phyloP scores from a whole-genome alignment of 768 basidiomycete species.

The Chlorophyllum brunneum region DNA sequence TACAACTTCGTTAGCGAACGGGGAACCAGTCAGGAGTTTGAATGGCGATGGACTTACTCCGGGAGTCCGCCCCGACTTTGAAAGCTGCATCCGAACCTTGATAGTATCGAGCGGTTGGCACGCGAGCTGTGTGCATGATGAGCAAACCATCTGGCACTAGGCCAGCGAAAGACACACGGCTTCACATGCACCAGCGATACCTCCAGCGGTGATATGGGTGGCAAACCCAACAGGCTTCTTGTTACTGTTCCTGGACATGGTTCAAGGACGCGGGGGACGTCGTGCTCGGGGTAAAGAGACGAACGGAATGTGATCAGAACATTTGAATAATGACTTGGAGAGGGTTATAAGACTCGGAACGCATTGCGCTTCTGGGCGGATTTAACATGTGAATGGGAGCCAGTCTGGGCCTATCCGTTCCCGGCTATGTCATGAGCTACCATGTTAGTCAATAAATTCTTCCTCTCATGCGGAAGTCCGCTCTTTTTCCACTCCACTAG shows the following conservation, averaged over 20 bases:
- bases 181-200: slow-evolving; percentile 90
- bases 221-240: slow-evolving; percentile 83
- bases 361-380: slow-evolving; percentile 13
- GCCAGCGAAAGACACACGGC: slow-evolving; percentile 51
- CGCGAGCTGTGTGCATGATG: slow-evolving; percentile 41
- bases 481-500: slow-evolving; percentile 21
- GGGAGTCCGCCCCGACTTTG: slow-evolving; percentile 67
- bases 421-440: slow-evolving; percentile 15
- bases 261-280: slow-evolving; percentile 4
- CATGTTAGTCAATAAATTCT: slow-evolving; percentile 19
- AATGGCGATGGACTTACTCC: slow-evolving; percentile 60
- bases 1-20: not conserved
- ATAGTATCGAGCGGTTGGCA: slow-evolving; percentile 98
- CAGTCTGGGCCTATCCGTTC: slow-evolving; percentile 12
- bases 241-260: slow-evolving; percentile 53
- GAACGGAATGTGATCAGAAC: slow-evolving; percentile 10
- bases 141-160: not conserved
- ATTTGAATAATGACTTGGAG: slow-evolving; percentile 11
- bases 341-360: slow-evolving; percentile 16
- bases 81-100: slow-evolving; percentile 99
- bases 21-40: slow-evolving; percentile 5
- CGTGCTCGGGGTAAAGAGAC: not conserved
- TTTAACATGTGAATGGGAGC: slow-evolving; percentile 27
- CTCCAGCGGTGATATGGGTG: slow-evolving; percentile 91
- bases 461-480: slow-evolving; percentile 21